Evolutionary conservation across 2,329 filamentous ascomycete genomes (phyloP).

Genomic region (Myrmaecium sp.): DNA sequence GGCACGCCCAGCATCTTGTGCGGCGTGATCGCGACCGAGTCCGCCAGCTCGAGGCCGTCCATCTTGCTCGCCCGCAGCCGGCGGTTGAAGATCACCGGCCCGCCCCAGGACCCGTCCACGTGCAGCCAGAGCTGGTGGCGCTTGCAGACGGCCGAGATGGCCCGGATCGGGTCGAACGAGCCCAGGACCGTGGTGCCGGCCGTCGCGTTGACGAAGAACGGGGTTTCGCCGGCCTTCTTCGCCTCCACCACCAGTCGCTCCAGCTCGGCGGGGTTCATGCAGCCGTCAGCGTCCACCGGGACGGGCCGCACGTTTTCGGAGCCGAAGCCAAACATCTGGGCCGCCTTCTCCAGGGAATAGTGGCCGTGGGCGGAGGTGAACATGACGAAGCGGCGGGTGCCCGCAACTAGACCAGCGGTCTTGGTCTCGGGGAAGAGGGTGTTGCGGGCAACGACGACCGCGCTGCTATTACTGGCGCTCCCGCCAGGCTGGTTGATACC

Average conservation of each 20-base stretch:
- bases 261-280: constrained; percentile 53
- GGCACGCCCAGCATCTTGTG: constrained; percentile 96
- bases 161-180: constrained; percentile 65
- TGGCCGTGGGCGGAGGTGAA: constrained; percentile 86
- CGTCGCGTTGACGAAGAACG: constrained; percentile 90
- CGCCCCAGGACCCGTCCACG: constrained; percentile 85
- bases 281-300: constrained; percentile 53
- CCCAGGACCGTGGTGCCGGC: constrained; percentile 89
- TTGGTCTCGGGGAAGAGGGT: constrained; percentile 69
- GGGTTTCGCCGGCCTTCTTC: constrained; percentile 52
- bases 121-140: constrained; percentile 74
- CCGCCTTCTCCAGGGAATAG: constrained; percentile 88
- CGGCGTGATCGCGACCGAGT: constrained; percentile 77
- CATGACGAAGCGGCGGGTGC: constrained; percentile 47
- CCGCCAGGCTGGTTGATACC: constrained; percentile 68
- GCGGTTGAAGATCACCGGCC: constrained; percentile 52
- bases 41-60: constrained; percentile 52
- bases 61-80: constrained; percentile 48
- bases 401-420: constrained; percentile 52
- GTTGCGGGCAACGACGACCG: constrained; percentile 77
- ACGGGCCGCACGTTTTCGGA: constrained; percentile 55
- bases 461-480: constrained; percentile 68
- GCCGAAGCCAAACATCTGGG: constrained; percentile 78
- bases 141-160: constrained; percentile 53
- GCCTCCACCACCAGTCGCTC: constrained; percentile 45